Percentiles rank a stretch among this genome's conserved stretches.
These are phyloP conservation scores for Aphanomyces euteiches DNA, from an alignment of 352 stramenopile species.

Conservation along the genomic window DNA sequence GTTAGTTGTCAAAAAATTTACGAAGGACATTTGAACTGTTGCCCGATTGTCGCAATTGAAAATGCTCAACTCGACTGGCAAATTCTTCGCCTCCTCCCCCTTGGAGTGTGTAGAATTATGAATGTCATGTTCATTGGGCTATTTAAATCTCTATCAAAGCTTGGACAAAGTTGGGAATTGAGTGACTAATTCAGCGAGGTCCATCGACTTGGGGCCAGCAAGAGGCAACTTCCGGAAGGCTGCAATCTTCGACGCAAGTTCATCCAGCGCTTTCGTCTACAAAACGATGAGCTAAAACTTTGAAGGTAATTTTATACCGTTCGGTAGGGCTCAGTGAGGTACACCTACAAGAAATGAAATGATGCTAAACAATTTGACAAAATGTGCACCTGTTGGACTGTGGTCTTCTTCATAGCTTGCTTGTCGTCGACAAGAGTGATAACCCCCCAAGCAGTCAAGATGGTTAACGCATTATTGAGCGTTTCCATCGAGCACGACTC, in stretches of 20 bases:
- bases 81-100: too few relatives aligned
- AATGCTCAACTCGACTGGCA: too few relatives aligned
- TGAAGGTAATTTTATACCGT: slow-evolving; percentile 12
- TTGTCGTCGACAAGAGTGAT: slow-evolving; percentile 28
- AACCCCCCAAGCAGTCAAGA: slow-evolving; percentile 65
- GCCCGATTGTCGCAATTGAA: too few relatives aligned
- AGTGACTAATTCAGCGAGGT: slow-evolving; percentile 53
- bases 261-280: slow-evolving; percentile 57
- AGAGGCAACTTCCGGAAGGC: slow-evolving; percentile 65
- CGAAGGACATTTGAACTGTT: too few relatives aligned
- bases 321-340: slow-evolving; percentile 4
- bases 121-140: too few relatives aligned
- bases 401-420: too few relatives aligned
- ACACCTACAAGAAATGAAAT: background rate
- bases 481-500: slow-evolving; percentile 83
- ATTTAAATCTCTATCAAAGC: slow-evolving; percentile 39
- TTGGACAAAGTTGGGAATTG: slow-evolving; percentile 65
- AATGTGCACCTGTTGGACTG: too few relatives aligned
- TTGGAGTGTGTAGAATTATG: too few relatives aligned
- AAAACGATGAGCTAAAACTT: slow-evolving; percentile 26
- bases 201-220: slow-evolving; percentile 35
- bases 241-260: slow-evolving; percentile 45
- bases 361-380: too few relatives aligned
- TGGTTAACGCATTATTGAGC: slow-evolving; percentile 67
- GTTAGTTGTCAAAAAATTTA: too few relatives aligned